Conservation (phyloP, 352 stramenopile genomes). For the Globisporangium irregulare region DNA sequence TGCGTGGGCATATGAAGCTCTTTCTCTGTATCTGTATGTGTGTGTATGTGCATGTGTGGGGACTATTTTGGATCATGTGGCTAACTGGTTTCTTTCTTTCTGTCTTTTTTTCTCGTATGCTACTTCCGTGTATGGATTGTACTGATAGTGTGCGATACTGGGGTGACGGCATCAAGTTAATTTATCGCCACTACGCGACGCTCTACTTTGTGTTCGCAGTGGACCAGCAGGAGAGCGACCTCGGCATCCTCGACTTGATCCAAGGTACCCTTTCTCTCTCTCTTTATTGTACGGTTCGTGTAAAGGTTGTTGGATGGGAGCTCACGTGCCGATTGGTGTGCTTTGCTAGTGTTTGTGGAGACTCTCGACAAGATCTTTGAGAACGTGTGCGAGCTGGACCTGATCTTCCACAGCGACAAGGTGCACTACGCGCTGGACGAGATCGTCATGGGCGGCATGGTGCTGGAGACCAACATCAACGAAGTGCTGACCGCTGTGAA, state of each 20-base stretch:
- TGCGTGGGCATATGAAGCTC: neutral
- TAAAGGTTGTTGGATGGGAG: neutral
- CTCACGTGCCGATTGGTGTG: neutral
- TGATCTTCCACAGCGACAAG: conserved; percentile 99
- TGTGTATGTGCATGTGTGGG: neutral
- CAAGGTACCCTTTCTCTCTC: conserved; percentile 75
- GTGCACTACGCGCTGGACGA: conserved; percentile 97
- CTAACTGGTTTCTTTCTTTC: conserved; percentile 2
- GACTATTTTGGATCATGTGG: neutral
- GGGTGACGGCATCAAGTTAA: conserved; percentile 97
- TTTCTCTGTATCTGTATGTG: neutral
- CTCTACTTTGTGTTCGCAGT: conserved; percentile 99
- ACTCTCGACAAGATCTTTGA: conserved; percentile 99
- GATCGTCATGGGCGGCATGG: conserved; percentile 99
- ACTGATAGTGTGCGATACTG: conserved; percentile 85
- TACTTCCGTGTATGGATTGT: neutral
- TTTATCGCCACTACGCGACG: conserved; percentile 99
- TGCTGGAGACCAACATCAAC: conserved; percentile 99
- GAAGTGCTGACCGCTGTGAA: conserved; percentile 96
- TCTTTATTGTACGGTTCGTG: neutral
- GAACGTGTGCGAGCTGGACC: conserved; percentile 99
- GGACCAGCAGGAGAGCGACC: conserved; percentile 97
- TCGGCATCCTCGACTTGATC: conserved; percentile 99
- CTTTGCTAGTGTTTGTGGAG: conserved; percentile 88
- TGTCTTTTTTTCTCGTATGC: conserved; percentile 15